Percentiles rank a stretch among this genome's conserved stretches.
Conservation (phyloP, 768 basidiomycete genomes). For the Tricholoma hemisulphureum region DNA sequence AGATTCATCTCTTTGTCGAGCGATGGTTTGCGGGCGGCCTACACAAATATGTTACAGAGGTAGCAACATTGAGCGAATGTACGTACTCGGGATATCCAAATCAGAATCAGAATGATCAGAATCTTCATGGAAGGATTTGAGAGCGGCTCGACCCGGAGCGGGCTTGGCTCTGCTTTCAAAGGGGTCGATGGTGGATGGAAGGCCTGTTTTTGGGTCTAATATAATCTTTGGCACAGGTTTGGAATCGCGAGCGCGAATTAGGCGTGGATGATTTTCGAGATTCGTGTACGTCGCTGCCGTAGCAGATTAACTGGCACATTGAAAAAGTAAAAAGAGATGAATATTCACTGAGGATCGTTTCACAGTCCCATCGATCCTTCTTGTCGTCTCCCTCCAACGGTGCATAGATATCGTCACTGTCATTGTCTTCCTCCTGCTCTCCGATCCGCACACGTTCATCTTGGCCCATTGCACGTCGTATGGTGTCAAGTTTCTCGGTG, state of each 20-base stretch:
- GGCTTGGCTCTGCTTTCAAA: slow-evolving; percentile 15
- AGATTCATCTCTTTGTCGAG: slow-evolving; percentile 73
- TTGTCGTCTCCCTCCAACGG: slow-evolving; percentile 52
- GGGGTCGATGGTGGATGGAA: slow-evolving; percentile 54
- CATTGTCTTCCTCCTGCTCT: slow-evolving; percentile 44
- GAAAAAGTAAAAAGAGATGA: neutral
- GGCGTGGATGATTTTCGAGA: slow-evolving; percentile 91
- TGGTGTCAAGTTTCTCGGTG: slow-evolving; percentile 73
- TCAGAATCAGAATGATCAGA: slow-evolving; percentile 27
- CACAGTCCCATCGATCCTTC: slow-evolving; percentile 91
- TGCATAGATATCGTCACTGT: slow-evolving; percentile 39
- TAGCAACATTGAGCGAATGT: neutral
- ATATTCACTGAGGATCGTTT: slow-evolving; percentile 86
- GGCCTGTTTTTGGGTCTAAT: slow-evolving; percentile 74
- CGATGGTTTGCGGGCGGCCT: slow-evolving; percentile 42
- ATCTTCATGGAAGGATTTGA: slow-evolving; percentile 1
- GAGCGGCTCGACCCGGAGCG: slow-evolving; percentile 3
- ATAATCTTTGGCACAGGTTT: slow-evolving; percentile 60
- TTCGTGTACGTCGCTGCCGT: slow-evolving; percentile 89
- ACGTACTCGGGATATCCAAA: slow-evolving; percentile 23
- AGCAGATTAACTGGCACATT: slow-evolving; percentile 11
- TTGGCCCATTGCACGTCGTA: slow-evolving; percentile 76
- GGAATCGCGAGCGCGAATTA: slow-evolving; percentile 68
- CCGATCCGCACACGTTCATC: slow-evolving; percentile 54
- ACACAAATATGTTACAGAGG: neutral